A percentile compares a stretch with the other conserved stretches of the same genome.
phyloP scores from a whole-genome alignment of 371 early-diverging fungal species.

The Circinella minor region DNA sequence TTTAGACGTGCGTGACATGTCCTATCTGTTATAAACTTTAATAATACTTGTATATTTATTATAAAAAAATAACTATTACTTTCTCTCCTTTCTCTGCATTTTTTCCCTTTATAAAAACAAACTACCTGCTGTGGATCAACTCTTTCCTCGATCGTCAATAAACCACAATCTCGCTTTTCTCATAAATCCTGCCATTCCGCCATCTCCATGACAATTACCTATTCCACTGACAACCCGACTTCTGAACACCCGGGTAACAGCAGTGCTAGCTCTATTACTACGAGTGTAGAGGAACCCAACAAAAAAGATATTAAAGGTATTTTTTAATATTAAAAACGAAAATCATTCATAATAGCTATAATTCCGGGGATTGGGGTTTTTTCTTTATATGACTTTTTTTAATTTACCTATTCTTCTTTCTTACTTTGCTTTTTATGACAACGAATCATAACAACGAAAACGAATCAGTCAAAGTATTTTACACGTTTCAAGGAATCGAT shows the following conservation, averaged over 20 bases:
- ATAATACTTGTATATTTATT: not conserved
- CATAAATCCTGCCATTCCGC: not conserved
- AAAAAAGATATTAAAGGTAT: slow-evolving; percentile 9
- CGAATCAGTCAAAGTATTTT: slow-evolving; percentile 39
- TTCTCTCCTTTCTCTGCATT: slow-evolving; percentile 8
- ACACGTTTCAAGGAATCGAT: slow-evolving; percentile 34
- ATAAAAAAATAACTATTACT: not conserved
- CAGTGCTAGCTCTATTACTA: not conserved
- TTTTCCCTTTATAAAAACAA: not conserved
- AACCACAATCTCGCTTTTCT: not conserved
- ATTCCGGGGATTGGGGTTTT: slow-evolving; percentile 8
- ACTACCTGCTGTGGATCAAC: slow-evolving; percentile 16
- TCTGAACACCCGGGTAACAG: slow-evolving; percentile 4
- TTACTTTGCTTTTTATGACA: too few species aligned
- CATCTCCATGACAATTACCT: slow-evolving; percentile 5
- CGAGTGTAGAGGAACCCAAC: not conserved
- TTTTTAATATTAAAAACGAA: not conserved
- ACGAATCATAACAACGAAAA: too few species aligned
- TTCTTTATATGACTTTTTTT: not conserved
- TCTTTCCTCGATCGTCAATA: slow-evolving; percentile 1
- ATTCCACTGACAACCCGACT: slow-evolving; percentile 5
- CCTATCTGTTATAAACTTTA: slow-evolving; percentile 3
- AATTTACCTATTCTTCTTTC: slow-evolving; percentile 7
- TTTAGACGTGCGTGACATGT: slow-evolving; percentile 14
- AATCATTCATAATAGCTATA: not conserved